Base-by-base conservation (phyloP, 441 rosid species). In the Croton setiger region DNA sequence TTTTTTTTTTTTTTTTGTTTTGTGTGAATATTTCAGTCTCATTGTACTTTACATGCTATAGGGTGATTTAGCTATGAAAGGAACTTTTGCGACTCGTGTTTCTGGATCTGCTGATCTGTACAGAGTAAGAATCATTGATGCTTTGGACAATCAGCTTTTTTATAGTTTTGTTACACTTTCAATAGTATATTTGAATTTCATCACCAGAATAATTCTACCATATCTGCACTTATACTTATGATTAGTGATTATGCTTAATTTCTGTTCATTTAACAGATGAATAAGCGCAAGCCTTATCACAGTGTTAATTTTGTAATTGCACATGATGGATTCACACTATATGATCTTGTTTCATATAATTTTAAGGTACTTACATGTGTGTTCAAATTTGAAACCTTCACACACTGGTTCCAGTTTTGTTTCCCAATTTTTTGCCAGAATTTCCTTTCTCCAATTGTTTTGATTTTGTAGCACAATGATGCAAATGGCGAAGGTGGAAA, bases 401-500 rank as follows among this genome's bases (percentile, higher is more conserved):
- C 23, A 31, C 45, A 5, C 7, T 17, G 39, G 14, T n/a, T 58
- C 15, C n/a, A n/a, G 33, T 3, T 13, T 44, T 13, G 14, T 52
- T 52, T 7, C 21, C 12, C 27, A 0, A 39, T 11, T 48, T 48
- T 4, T 49, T 17, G 18, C 7, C 2, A 48, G 1, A 6, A 4
- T 58, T 17, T 14, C 65, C 39, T 59, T 21, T 60, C 68, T 51
- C 61, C 58, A 44, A 64, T 54, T 59, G 41, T 44, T 67, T 69
- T 48, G 61, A 53, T 75, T 73, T 75, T 72, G 58, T 86, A 94
- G 98, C 97, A 94, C 79, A 94, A 94, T 74, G 94, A 90, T 54
- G 99, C 93, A 64, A 94, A 94, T 80, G 99, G 99, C 68, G 99
- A 94, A 82, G 90, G 90, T 51, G 99, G 98, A 68, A 94, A 86